Evolutionary conservation across 768 basidiomycete genomes (phyloP), one percentile per base, ranked within the genome.

Genomic region (Trametes elegans): DNA sequence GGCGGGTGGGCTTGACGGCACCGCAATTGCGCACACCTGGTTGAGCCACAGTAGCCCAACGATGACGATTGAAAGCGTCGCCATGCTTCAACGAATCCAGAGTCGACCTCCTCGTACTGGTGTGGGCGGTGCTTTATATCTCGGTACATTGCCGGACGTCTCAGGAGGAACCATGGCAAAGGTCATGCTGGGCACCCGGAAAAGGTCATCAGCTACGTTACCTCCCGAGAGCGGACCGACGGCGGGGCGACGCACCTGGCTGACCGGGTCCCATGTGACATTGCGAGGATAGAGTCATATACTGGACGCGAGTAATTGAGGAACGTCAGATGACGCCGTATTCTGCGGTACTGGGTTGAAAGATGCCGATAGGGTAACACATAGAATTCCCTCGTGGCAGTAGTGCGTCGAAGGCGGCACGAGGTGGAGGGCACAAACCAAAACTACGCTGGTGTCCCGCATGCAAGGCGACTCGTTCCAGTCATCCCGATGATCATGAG

Each of bases 1-100:
- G 8, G 69, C 46, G 10, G 73, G 72, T 9, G 69, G 43, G 14
- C 55, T 46, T 0, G 64, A 58, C 3, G 72, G 72, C 8, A 73
- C 62, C 5, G 39, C 43, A 9, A 61, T 43, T 1, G 36, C 51
- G 14, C 29, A 19, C 19, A 28, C 51, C 13, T 36, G 24, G n/a
- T 34, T 19, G 27, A 58, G 19, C 36, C 42, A 43, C 21, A 58
- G 31, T 4, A 52, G 46, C 9, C 40, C 18, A 24, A 36, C 27
- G 28, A 58, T 18, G 40, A 48, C 23, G 39, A 38, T 14, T 11
- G 41, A 18, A 21, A 43, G 47, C 41, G 18, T 40, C 16, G 32
- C 19, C 57, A 58, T 58, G 28, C 14, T 39, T 11, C 18, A 28
- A 13, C 19, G 10, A 19, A 14, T 6, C 9, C 31, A 43, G 31